phyloP scores from a whole-genome alignment of 148 eudicot species.

The Camellia lanceoleosa region DNA sequence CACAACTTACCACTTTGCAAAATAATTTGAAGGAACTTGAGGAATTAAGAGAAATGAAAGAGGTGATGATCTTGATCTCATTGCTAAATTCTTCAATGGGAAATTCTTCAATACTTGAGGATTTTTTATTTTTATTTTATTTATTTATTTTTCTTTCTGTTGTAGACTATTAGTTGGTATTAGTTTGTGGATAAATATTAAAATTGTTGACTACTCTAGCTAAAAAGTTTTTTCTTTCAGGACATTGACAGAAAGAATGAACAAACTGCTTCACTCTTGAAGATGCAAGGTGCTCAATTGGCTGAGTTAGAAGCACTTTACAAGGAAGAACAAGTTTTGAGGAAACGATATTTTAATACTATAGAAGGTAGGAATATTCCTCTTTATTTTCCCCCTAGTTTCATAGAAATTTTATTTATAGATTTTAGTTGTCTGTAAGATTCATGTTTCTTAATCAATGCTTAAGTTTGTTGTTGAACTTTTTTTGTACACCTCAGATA shows the following conservation, averaged over 20 bases:
- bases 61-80: constrained; percentile 41
- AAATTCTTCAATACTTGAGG: too few relatives aligned
- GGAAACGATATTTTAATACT: constrained; percentile 85
- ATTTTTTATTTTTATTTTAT: not conserved
- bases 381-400: not conserved
- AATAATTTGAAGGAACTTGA: constrained; percentile 73
- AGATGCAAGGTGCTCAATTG: constrained; percentile 88
- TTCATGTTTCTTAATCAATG: not conserved
- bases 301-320: constrained; percentile 80
- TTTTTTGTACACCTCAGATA: constrained; percentile 42
- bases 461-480: not conserved
- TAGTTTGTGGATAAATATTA: not conserved
- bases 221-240: constrained; percentile 35
- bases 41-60: constrained; percentile 94
- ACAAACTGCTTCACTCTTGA: constrained; percentile 89
- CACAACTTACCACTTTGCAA: constrained; percentile 53
- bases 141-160: not conserved
- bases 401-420: not conserved
- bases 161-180: not conserved
- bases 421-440: not conserved
- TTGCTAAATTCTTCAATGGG: not conserved
- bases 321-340: constrained; percentile 80
- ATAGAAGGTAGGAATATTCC: constrained; percentile 63
- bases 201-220: not conserved
- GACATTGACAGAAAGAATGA: constrained; percentile 97